Conservation (phyloP, 1,139 yeast species). For the Meyerozyma smithsonii region DNA sequence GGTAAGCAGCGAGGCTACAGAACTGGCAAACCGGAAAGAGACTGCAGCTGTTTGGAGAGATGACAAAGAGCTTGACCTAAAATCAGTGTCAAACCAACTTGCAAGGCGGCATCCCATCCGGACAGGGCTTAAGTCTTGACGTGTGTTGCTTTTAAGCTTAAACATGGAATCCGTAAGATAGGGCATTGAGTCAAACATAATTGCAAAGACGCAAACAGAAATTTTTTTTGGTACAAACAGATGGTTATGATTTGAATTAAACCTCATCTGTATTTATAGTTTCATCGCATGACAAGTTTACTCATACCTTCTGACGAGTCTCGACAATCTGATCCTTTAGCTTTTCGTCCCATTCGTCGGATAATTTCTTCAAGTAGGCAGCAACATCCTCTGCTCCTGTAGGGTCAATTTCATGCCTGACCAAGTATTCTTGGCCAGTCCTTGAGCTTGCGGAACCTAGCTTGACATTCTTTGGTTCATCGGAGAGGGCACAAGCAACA, state of each 20-base stretch:
- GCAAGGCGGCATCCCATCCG: too few relatives aligned
- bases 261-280: too few relatives aligned
- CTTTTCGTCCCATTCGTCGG: slow-evolving; percentile 61
- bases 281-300: too few relatives aligned
- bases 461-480: slow-evolving; percentile 49
- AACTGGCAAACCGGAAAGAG: slow-evolving; percentile 4
- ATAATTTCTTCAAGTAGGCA: slow-evolving; percentile 52
- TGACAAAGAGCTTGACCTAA: not conserved
- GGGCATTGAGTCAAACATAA: too few relatives aligned
- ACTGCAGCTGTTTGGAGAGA: slow-evolving; percentile 5
- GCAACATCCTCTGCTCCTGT: slow-evolving; percentile 64
- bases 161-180: too few relatives aligned
- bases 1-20: not conserved
- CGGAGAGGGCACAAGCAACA: slow-evolving; percentile 30
- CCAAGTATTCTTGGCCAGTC: slow-evolving; percentile 61
- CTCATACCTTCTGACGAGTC: slow-evolving; percentile 15
- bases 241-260: too few relatives aligned
- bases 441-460: slow-evolving; percentile 70
- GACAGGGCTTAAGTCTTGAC: too few relatives aligned
- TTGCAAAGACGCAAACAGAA: too few relatives aligned
- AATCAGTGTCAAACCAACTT: too few relatives aligned
- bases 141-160: too few relatives aligned
- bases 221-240: too few relatives aligned
- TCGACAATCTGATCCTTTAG: slow-evolving; percentile 55
- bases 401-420: slow-evolving; percentile 49